Conservation (phyloP, 139 green algal species). For the Tetraselmis striata region DNA sequence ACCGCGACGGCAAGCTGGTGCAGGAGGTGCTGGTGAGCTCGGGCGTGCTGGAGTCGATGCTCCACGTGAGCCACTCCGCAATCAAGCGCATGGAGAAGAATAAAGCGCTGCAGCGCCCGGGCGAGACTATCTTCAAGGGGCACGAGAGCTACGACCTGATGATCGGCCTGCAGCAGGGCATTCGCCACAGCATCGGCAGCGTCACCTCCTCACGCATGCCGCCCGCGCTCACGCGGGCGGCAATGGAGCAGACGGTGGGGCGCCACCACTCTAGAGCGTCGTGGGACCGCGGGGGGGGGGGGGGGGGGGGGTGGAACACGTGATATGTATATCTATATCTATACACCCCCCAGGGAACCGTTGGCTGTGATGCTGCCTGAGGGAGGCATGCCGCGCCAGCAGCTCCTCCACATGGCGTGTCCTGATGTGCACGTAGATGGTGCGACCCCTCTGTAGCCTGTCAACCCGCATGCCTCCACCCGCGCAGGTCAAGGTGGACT, state of each 20-base stretch:
- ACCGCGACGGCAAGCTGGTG: constrained; percentile 45
- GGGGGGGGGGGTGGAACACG: too few species aligned
- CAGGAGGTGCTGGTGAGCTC: constrained; percentile 31
- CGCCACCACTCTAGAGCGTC: too few species aligned
- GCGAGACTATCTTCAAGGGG: constrained; percentile 81
- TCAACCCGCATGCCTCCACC: constrained; percentile 21
- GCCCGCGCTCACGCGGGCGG: neutral
- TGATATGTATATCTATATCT: too few species aligned
- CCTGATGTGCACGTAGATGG: too few species aligned
- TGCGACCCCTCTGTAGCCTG: neutral
- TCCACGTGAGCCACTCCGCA: neutral
- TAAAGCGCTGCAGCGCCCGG: constrained; percentile 30
- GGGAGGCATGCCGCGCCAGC: too few species aligned
- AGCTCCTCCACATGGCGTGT: too few species aligned
- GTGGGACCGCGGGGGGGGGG: too few species aligned
- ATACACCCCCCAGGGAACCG: too few species aligned
- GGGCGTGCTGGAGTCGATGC: constrained; percentile 24
- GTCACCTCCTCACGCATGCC: constrained; percentile 19
- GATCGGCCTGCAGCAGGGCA: constrained; percentile 82
- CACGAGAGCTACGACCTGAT: constrained; percentile 90
- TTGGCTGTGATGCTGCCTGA: too few species aligned
- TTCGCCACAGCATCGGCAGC: constrained; percentile 68
- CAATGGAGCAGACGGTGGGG: constrained; percentile 12
- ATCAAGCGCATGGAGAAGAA: constrained; percentile 14
- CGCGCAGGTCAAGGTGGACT: constrained; percentile 38